These are phyloP conservation scores for Paracoccidioides lutzii DNA, from an alignment of 2,329 filamentous ascomycete genomes.

Conservation along the genomic window DNA sequence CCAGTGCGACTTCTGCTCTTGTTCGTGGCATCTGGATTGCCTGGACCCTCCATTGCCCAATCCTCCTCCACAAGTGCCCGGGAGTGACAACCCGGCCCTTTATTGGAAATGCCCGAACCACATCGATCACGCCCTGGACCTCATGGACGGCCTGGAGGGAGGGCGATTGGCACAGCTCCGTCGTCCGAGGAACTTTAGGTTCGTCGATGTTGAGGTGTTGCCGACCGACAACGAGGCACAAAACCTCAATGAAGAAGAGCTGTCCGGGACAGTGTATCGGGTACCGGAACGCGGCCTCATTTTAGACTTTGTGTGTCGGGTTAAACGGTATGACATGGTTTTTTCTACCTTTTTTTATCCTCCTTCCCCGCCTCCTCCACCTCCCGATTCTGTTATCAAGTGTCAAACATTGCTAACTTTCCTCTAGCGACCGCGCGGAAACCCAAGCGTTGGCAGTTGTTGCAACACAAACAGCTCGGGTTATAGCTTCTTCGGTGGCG, in stretches of 20 bases:
- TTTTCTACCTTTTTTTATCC: background rate
- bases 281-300: conserved; percentile 53
- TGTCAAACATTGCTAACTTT: background rate
- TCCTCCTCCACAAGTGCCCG: conserved; percentile 47
- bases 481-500: background rate
- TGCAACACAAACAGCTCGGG: background rate
- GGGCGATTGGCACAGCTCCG: conserved; percentile 20
- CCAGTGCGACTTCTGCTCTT: conserved; percentile 68
- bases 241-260: conserved; percentile 45
- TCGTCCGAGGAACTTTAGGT: conserved; percentile 34
- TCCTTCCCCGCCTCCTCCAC: background rate
- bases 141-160: conserved; percentile 43
- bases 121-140: conserved; percentile 57
- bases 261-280: conserved; percentile 53
- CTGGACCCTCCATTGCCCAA: conserved; percentile 70
- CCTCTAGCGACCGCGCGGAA: conserved; percentile 5
- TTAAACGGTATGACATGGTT: conserved; percentile 32
- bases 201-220: conserved; percentile 56
- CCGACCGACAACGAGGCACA: conserved; percentile 41
- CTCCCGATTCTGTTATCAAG: background rate
- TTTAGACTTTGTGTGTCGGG: conserved; percentile 56
- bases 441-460: conserved; percentile 1
- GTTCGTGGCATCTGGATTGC: conserved; percentile 88
- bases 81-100: conserved; percentile 43
- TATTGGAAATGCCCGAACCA: conserved; percentile 87